Evolutionary conservation across 2,329 filamentous ascomycete genomes (phyloP), one percentile per base, ranked within the genome.

Genomic region (Penicillium capsulatum): DNA sequence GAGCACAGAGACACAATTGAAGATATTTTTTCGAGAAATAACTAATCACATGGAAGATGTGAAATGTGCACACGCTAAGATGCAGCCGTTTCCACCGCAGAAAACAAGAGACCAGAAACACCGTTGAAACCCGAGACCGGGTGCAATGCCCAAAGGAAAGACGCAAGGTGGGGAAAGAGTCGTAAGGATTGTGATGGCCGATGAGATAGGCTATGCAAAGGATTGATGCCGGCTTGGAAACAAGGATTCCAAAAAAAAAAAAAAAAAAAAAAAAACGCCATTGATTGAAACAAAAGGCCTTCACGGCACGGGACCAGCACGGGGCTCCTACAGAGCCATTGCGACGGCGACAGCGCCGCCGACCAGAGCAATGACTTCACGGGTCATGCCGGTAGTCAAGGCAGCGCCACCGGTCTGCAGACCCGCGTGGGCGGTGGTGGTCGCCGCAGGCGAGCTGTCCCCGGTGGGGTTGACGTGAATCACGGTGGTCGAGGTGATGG

Each of bases 401-500:
- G 58, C 52, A 2, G 61, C 59, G 9, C 51, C 61, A 35, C 56
- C 63, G 9, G 65, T 66, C 44, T 72, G 69, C 43, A 73, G 53
- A 24, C 64, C 58, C 5, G 69, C 67, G 2, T 37, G 13, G 3
- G 57, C 47, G 3, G 50, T 48, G 1, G 52, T 45, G 7, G 52
- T 53, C 9, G 53, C 5, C 19, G 19, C 44, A 11, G 55, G 57
- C 3, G 50, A 45, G 1, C 57, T 40, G 16, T 11, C 9, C 6
- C 45, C 54, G 2, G 53, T 55, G 4, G 47, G 44, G 16, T 50
- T 40, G 7, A 67, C 66, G 30, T 68, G 59, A 31, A 72, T 64
- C 22, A 72, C 58, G 2, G 70, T 67, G n/a, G 71, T 55, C 27
- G 65, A 61, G 8, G 70, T 73, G 42, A 69, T 59, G 29, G 69